phyloP scores from a whole-genome alignment of 1,284 basidiomycete species.

The Puccinia coronata region DNA sequence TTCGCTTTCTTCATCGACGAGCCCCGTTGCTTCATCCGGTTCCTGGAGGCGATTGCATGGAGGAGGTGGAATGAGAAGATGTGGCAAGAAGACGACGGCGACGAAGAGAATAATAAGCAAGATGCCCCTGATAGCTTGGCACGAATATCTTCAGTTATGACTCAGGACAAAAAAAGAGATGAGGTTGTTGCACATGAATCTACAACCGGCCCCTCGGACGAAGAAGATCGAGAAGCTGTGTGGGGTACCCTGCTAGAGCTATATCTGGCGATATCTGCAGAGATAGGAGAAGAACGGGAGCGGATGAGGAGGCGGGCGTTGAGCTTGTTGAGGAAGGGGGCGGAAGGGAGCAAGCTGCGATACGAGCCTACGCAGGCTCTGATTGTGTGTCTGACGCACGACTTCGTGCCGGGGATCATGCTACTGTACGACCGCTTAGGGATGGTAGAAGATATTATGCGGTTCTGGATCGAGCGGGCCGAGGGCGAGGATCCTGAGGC shows the following conservation, averaged over 20 bases:
- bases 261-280: slow-evolving; percentile 69
- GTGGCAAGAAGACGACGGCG: slow-evolving; percentile 61
- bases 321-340: slow-evolving; percentile 66
- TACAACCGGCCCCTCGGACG: slow-evolving; percentile 64
- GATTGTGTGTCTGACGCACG: slow-evolving; percentile 81
- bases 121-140: slow-evolving; percentile 23
- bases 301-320: slow-evolving; percentile 66
- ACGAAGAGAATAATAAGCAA: slow-evolving; percentile 27
- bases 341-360: slow-evolving; percentile 64
- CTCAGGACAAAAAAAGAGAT: slow-evolving; percentile 16
- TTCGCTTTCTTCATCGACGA: slow-evolving; percentile 95
- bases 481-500: slow-evolving; percentile 62
- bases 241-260: slow-evolving; percentile 97
- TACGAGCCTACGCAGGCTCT: slow-evolving; percentile 89
- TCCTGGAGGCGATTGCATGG: slow-evolving; percentile 82
- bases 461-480: slow-evolving; percentile 72
- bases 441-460: slow-evolving; percentile 92
- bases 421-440: slow-evolving; percentile 87
- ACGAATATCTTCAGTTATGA: slow-evolving; percentile 30
- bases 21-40: slow-evolving; percentile 75
- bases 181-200: slow-evolving; percentile 50
- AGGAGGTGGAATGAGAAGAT: slow-evolving; percentile 79
- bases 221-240: slow-evolving; percentile 75
- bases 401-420: slow-evolving; percentile 80
- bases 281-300: slow-evolving; percentile 55